phyloP scores from a whole-genome alignment of 352 stramenopile genomes.

The Phytophthora pini region DNA sequence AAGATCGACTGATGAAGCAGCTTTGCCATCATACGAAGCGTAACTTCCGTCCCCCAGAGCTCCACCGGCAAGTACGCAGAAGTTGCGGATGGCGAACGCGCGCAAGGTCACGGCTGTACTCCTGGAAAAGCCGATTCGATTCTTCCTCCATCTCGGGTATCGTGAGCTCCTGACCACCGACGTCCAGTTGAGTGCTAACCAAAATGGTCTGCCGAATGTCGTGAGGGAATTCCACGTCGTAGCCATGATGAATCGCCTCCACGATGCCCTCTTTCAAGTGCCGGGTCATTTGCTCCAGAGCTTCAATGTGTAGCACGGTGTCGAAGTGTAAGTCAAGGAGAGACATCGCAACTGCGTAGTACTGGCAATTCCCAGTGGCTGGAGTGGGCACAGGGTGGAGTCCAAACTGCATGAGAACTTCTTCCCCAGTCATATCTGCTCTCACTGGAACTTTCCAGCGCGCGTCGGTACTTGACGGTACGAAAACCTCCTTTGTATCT shows the following conservation, averaged over 20 bases:
- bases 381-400: conserved; percentile 11
- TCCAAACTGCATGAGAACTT: conserved; percentile 8
- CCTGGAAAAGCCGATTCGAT: conserved; percentile 15
- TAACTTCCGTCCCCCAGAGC: conserved; percentile 19
- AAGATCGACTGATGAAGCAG: conserved; percentile 23
- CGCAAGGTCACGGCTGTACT: conserved; percentile 14
- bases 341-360: conserved; percentile 26
- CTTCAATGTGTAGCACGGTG: conserved; percentile 2
- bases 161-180: conserved; percentile 5
- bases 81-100: conserved; percentile 6
- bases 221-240: conserved; percentile 27
- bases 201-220: conserved; percentile 29
- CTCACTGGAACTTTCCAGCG: conserved; percentile 5
- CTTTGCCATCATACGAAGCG: conserved; percentile 30
- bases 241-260: conserved; percentile 15
- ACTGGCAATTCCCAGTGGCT: conserved; percentile 26
- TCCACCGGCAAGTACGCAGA: conserved; percentile 7
- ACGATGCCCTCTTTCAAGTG: conserved; percentile 17
- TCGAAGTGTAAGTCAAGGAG: conserved; percentile 14
- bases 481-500: not conserved
- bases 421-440: conserved; percentile 2
- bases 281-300: conserved; percentile 10
- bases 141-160: conserved; percentile 8
- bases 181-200: conserved; percentile 15
- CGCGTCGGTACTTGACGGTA: conserved; percentile 5